Evolutionary conservation across 176 grass and related monocot species (phyloP), one percentile per base, ranked within the genome.

Genomic region (Tillandsia leiboldiana): DNA sequence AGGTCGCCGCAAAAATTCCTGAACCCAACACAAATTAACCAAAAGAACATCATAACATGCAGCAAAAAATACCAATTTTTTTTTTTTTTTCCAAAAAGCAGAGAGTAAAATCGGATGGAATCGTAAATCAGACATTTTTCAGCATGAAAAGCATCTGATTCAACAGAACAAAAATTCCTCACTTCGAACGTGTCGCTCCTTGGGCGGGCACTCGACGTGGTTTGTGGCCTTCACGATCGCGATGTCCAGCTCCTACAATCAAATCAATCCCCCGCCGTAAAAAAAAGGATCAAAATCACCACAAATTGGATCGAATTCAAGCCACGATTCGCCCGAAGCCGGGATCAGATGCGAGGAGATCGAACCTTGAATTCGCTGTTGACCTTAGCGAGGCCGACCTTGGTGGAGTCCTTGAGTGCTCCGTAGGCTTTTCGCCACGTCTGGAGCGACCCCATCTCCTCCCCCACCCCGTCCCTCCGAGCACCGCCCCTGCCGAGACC

Each of bases 361-460:
- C 1, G 68, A 9, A 97, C 94, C 94, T 97, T 97, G 80, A 79
- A 97, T 79, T 97, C 89, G 79, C 89, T 90, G 75, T 92, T 97
- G 74, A 97, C 80, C 71, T 97, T 97, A 64, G 94, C 94, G 66
- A 97, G 94, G 77, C 94, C 89, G 54, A 97, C 89, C 79, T 85
- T 92, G 79, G 94, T 97, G 86, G 94, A 90, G 66, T 97, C 94
- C 82, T 97, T 97, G 72, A 97, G 80, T 49, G 89, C 89, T 88
- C 89, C 89, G 68, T 90, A 90, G 83, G 88, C 93, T 83, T 92
- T 92, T 61, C 93, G 93, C 93, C 88, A 96, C 76, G 85, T 85
- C 71, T 77, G 56, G 56, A 61, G 78, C 14, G 75, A 72, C 61
- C 66, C 71, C 82, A 85, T 85, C 42, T 74, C 68, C 49, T 64